Base-by-base conservation (phyloP, 106 monocot genomes). In the Dioscorea dumetorum region DNA sequence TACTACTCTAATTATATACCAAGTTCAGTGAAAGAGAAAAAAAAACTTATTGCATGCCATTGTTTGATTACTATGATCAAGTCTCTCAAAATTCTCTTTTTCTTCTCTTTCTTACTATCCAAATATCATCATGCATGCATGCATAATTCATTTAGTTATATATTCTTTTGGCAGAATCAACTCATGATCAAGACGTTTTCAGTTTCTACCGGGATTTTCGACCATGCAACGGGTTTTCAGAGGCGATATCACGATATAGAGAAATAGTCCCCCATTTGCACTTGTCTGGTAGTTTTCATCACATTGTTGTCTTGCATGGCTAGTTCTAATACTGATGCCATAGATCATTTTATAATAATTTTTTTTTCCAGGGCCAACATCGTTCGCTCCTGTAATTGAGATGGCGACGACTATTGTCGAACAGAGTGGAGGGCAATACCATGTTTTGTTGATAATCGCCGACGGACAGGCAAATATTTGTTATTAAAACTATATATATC, bases 391-490 rank as follows among this genome's bases (percentile, higher is more conserved):
- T 22, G 81, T 95, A 23, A 85, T 90, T 68, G 87, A 95, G 70
- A 88, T 78, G 78, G 88, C 91, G 22, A 85, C 77, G 72, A 75
- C 74, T 7, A 88, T 88, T 66, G 91, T 91, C 10, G 81, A 85
- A 62, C 57, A 81, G 8, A 91, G 83, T 69, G 79, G 83, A 12
- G 88, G 85, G 0, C 88, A 91, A 57, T 95, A 95, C 66, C 95
- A 95, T 83, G 85, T 91, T 70, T 64, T 90, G 41, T 17, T 95
- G 33, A 88, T 95, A 69, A 88, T 90, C 69, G 90, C 90, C 70
- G 94, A 90, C 63, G 94, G 90, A 22, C 94, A 94, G 87, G 95
- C 91, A 81, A 51, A 22, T 53, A 4, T 3, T 33, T 9, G n/a
- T 68, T 60, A 2, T 3, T 53, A 32, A 4, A 33, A 33, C 12